These are phyloP conservation scores for Kwoniella europaea DNA, from an alignment of 768 basidiomycete genomes.

Conservation along the genomic window DNA sequence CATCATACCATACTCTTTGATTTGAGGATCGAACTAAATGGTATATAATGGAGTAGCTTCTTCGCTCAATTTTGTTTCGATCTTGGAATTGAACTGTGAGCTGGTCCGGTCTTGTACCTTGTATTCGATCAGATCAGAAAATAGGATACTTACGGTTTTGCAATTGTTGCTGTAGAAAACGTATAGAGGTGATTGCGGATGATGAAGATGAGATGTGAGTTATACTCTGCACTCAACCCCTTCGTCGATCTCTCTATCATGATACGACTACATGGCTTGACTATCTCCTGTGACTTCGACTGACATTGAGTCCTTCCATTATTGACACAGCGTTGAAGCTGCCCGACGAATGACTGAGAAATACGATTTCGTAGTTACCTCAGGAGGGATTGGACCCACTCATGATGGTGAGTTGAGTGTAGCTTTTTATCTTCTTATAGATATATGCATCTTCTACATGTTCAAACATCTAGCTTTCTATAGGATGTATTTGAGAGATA, in stretches of 20 bases:
- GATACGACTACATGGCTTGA: neutral
- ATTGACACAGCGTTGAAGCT: slow-evolving; percentile 71
- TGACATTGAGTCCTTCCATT: neutral
- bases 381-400: slow-evolving; percentile 89
- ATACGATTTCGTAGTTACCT: slow-evolving; percentile 89
- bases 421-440: neutral
- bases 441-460: neutral
- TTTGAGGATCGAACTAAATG: neutral
- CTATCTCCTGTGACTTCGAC: neutral
- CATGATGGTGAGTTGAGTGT: slow-evolving; percentile 70
- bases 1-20: neutral
- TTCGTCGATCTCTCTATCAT: neutral
- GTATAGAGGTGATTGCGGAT: slow-evolving; percentile 89
- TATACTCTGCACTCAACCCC: neutral
- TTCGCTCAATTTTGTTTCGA: slow-evolving; percentile 90
- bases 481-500: neutral
- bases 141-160: no score
- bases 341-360: slow-evolving; percentile 76
- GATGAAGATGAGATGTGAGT: slow-evolving; percentile 85
- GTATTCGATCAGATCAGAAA: neutral
- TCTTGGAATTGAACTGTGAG: slow-evolving; percentile 63
- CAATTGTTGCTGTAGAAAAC: slow-evolving; percentile 64
- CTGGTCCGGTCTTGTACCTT: neutral
- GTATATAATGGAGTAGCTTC: slow-evolving; percentile 62
- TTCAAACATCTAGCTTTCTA: neutral